Evolutionary conservation across 371 early-diverging fungal genomes (phyloP), one percentile per base, ranked within the genome.

Genomic region (Apophysomyces trapeziformis): DNA sequence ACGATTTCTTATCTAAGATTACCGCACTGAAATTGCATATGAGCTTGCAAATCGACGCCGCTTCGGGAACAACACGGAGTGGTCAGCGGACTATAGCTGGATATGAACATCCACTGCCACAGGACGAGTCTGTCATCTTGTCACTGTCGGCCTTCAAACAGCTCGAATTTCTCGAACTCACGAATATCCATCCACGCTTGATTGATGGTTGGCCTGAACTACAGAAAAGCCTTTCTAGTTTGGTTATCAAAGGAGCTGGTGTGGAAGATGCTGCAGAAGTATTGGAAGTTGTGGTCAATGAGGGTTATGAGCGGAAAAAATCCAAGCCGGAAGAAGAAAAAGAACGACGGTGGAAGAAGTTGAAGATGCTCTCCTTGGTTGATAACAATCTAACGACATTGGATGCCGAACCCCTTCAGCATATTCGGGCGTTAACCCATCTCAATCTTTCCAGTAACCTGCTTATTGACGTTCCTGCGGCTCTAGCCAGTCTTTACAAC

Each of bases 361-460:
- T 89, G 6, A 76, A 74, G 38, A 83, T 82, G 70, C 69, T 89
- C 3, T 83, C 86, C 8, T 63, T 88, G 38, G 78, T 78, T 14
- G 85, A 89, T 60, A 89, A 91, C 47, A 83, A 84, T 44, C 66
- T 90, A 21, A 78, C 83, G 0, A 77, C 89, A 7, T 61, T 89
- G 14, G 78, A 82, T 7, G 65, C 59, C 1, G 77, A 84, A 14
- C 83, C 87, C 5, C 69, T 85, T 3, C 46, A 63, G 21, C 68
- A 72, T 38, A 69, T 90, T n/a, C 73, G 77, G 12, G 67, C 73
- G 0, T 45, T 90, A 5, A 79, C 78, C 8, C 88, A 88, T 64
- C 70, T 92, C 54, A 89, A 91, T 66, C 69, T 92, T 35, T 85
- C 91, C 9, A 77, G 78, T 41, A 91, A 91, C 62, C 65, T 90